These are phyloP conservation scores for Isatis lusitanica DNA, from an alignment of 441 rosid species.

Conservation along the genomic window DNA sequence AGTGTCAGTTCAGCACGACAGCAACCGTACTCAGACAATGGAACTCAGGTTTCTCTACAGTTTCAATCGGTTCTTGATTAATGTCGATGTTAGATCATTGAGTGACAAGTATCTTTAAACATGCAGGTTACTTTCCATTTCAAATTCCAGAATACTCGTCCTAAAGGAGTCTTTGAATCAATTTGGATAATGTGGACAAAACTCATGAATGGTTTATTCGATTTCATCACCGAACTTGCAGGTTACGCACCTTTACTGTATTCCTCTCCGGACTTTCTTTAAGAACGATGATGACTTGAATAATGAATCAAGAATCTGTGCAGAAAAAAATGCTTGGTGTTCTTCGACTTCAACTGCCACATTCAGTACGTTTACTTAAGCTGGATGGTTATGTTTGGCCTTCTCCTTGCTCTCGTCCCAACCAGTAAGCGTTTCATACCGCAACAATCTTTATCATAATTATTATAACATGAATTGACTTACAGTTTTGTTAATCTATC, in stretches of 20 bases:
- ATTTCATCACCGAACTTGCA: slow-evolving; percentile 84
- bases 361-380: slow-evolving; percentile 86
- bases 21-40: slow-evolving; percentile 79
- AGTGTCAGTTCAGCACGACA: slow-evolving; percentile 85
- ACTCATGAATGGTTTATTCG: slow-evolving; percentile 66
- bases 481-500: slow-evolving; percentile 17
- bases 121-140: slow-evolving; percentile 65
- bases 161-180: slow-evolving; percentile 71
- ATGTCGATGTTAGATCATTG: background rate
- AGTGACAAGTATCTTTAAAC: background rate
- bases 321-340: slow-evolving; percentile 76
- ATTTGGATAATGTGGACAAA: slow-evolving; percentile 56
- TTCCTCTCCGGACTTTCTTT: background rate
- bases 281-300: background rate
- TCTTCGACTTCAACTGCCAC: slow-evolving; percentile 91
- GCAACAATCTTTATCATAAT: background rate
- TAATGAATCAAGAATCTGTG: background rate
- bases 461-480: background rate
- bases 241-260: slow-evolving; percentile 35
- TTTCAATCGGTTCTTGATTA: background rate
- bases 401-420: slow-evolving; percentile 71
- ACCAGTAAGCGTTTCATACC: slow-evolving; percentile 48
- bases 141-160: slow-evolving; percentile 56
- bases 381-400: slow-evolving; percentile 82
- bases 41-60: slow-evolving; percentile 63